These are phyloP conservation scores for Penicillium sp. DNA, from an alignment of 2,329 filamentous ascomycete species.

Conservation along the genomic window DNA sequence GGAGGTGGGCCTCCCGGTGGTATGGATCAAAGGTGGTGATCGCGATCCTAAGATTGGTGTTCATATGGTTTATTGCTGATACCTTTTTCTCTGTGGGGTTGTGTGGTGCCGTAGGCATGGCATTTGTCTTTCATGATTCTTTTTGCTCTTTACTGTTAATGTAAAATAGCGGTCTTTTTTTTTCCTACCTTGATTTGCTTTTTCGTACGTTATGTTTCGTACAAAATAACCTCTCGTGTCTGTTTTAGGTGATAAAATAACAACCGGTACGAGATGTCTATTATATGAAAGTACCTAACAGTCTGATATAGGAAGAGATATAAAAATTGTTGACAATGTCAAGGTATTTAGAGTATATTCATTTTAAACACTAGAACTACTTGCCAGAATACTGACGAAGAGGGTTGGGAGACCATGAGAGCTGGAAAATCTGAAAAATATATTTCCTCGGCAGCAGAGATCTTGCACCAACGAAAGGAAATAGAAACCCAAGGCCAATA, in stretches of 20 bases:
- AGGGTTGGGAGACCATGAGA: not conserved
- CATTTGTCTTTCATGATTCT: slow-evolving; percentile 1
- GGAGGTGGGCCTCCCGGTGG: slow-evolving; percentile 24
- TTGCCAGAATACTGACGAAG: slow-evolving; percentile 1
- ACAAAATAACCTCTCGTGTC: not conserved
- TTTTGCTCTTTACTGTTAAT: slow-evolving; percentile 15
- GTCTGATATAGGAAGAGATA: not conserved
- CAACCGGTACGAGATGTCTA: not conserved
- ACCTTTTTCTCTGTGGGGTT: slow-evolving; percentile 6
- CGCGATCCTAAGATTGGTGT: not conserved
- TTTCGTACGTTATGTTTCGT: slow-evolving; percentile 2
- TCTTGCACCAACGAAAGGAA: slow-evolving; percentile 11
- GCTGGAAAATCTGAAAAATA: not conserved
- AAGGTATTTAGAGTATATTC: too few species aligned
- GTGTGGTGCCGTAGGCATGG: slow-evolving; percentile 9
- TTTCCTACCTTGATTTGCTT: not conserved
- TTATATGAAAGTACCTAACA: not conserved
- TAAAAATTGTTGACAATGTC: not conserved
- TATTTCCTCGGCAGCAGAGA: not conserved
- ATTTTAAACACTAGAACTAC: slow-evolving; percentile 14
- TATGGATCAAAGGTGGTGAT: slow-evolving; percentile 32
- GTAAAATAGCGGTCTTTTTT: slow-evolving; percentile 21
- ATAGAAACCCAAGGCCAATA: slow-evolving; percentile 30
- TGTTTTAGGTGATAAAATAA: not conserved
- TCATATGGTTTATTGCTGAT: slow-evolving; percentile 7